Conservation (phyloP, 2,329 filamentous ascomycete genomes). For the Bipolaris bicolor region DNA sequence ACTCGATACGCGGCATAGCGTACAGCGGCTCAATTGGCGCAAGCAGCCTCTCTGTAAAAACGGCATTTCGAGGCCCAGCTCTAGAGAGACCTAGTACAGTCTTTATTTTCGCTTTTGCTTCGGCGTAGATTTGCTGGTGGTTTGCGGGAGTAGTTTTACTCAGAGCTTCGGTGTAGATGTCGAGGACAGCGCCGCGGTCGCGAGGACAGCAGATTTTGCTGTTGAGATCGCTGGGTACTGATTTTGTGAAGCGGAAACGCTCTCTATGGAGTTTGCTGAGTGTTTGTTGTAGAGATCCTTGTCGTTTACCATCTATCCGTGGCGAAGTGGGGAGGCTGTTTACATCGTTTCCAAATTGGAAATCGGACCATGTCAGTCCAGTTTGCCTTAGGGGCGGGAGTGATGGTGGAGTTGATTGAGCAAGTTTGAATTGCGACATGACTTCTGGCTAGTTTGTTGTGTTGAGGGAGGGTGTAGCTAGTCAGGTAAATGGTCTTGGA, state of each 20-base stretch:
- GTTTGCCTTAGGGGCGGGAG: not conserved
- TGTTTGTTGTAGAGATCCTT: not conserved
- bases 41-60: conserved; percentile 14
- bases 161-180: not conserved
- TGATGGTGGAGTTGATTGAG: not conserved
- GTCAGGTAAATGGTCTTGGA: not conserved
- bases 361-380: not conserved
- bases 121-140: conserved; percentile 5
- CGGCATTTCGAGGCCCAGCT: conserved; percentile 11
- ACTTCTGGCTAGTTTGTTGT: not conserved
- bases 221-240: not conserved
- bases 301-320: not conserved
- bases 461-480: not conserved
- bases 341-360: not conserved
- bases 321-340: not conserved
- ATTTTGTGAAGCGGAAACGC: not conserved
- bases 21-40: conserved; percentile 24
- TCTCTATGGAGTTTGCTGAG: not conserved
- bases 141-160: not conserved
- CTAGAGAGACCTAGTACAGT: conserved; percentile 12
- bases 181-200: not conserved
- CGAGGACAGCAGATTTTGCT: not conserved
- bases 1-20: conserved; percentile 22
- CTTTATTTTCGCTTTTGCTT: conserved; percentile 14
- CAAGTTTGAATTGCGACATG: not conserved